Conservation (phyloP, 1,284 basidiomycete genomes). For the Takashimella tepidaria region DNA sequence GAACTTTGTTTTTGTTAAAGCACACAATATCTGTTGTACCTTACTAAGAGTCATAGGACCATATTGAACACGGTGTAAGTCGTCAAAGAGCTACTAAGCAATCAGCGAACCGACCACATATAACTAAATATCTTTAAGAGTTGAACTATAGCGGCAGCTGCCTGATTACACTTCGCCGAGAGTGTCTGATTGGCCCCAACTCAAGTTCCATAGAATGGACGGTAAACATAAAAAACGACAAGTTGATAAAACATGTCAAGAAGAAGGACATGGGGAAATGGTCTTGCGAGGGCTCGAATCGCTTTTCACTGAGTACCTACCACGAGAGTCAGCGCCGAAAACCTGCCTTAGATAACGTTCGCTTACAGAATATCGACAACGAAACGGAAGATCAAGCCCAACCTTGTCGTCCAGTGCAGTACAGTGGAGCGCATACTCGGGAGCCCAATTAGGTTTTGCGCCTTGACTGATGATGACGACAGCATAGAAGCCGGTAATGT, state of each 20-base stretch:
- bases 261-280: slow-evolving; percentile 20
- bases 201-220: slow-evolving; percentile 18
- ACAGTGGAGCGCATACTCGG: slow-evolving; percentile 15
- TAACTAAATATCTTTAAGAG: slow-evolving; percentile 9
- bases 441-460: slow-evolving; percentile 8
- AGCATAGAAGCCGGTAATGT: not conserved
- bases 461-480: not conserved
- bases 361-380: slow-evolving; percentile 16
- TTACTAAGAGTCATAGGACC: slow-evolving; percentile 1
- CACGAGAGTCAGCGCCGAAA: not conserved
- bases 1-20: not conserved
- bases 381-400: slow-evolving; percentile 11
- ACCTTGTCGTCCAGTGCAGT: slow-evolving; percentile 20
- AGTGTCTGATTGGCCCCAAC: not conserved
- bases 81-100: slow-evolving; percentile 1
- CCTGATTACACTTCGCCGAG: slow-evolving; percentile 12
- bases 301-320: slow-evolving; percentile 10
- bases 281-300: slow-evolving; percentile 3
- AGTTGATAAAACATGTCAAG: slow-evolving; percentile 21
- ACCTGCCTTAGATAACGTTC: not conserved
- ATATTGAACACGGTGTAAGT: slow-evolving; percentile 3
- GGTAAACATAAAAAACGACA: slow-evolving; percentile 16
- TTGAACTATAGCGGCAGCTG: slow-evolving; percentile 11
- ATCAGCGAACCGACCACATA: not conserved
- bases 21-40: not conserved